Conservation (phyloP, 371 early-diverging fungal genomes). For the Mortierella sp. region DNA sequence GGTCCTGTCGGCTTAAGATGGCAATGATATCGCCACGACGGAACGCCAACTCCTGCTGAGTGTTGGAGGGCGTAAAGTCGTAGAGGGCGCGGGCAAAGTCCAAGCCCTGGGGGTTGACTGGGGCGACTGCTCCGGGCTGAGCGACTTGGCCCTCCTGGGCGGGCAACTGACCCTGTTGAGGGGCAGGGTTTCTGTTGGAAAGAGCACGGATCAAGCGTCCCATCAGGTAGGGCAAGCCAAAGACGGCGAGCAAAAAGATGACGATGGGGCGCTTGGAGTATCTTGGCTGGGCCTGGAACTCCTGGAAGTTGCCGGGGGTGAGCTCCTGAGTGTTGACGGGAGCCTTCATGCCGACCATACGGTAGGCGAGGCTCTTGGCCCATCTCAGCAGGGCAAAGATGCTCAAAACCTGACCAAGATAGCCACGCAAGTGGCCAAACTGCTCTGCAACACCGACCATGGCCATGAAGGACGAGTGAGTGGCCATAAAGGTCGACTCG, state of each 20-base stretch:
- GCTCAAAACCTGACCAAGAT: conserved; percentile 86
- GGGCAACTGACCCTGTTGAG: conserved; percentile 37
- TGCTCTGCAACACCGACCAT: conserved; percentile 98
- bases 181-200: conserved; percentile 51
- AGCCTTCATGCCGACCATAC: conserved; percentile 72
- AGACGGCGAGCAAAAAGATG: conserved; percentile 83
- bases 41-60: conserved; percentile 86
- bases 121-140: conserved; percentile 25
- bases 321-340: conserved; percentile 79
- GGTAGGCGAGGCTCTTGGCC: conserved; percentile 71
- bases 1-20: conserved; percentile 82
- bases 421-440: conserved; percentile 86
- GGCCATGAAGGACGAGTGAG: conserved; percentile 97
- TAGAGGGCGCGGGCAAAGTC: conserved; percentile 92
- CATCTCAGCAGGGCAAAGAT: conserved; percentile 80
- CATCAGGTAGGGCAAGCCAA: conserved; percentile 94
- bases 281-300: conserved; percentile 70
- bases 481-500: conserved; percentile 96
- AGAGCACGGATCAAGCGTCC: conserved; percentile 85
- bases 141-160: conserved; percentile 62
- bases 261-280: conserved; percentile 79
- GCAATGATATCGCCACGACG: conserved; percentile 90
- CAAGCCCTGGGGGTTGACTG: conserved; percentile 72
- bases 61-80: conserved; percentile 82
- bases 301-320: conserved; percentile 76